phyloP scores from a whole-genome alignment of 2,329 filamentous ascomycete species.

The Paecilomyces niveus region DNA sequence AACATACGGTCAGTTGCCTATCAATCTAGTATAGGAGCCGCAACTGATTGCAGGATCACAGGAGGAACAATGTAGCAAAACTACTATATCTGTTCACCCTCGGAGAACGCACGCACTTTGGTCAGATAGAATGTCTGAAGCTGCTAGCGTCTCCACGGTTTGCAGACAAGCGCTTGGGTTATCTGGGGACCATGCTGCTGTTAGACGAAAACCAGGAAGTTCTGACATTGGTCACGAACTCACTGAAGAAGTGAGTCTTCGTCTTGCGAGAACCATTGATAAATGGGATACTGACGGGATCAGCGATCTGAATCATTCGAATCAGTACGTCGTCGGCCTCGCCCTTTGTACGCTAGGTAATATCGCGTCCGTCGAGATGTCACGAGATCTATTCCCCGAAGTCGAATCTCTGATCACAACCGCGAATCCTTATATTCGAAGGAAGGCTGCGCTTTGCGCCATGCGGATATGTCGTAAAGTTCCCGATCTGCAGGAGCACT shows the following conservation, averaged over 20 bases:
- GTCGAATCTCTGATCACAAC: slow-evolving; percentile 88
- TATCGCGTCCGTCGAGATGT: slow-evolving; percentile 98
- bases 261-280: background rate
- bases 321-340: slow-evolving; percentile 96
- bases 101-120: slow-evolving; percentile 95
- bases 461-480: slow-evolving; percentile 99
- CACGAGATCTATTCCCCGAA: slow-evolving; percentile 90
- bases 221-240: slow-evolving; percentile 93
- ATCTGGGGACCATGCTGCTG: slow-evolving; percentile 90
- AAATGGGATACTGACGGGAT: slow-evolving; percentile 24
- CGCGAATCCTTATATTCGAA: slow-evolving; percentile 94
- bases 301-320: slow-evolving; percentile 92
- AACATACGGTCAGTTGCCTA: slow-evolving; percentile 64
- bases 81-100: slow-evolving; percentile 96
- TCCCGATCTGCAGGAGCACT: slow-evolving; percentile 93
- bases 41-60: slow-evolving; percentile 35
- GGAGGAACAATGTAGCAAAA: slow-evolving; percentile 98
- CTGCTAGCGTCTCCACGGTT: slow-evolving; percentile 93
- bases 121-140: slow-evolving; percentile 98
- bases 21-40: background rate
- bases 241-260: slow-evolving; percentile 77
- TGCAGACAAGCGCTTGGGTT: slow-evolving; percentile 92
- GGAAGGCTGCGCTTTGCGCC: slow-evolving; percentile 95
- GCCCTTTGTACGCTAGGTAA: slow-evolving; percentile 95
- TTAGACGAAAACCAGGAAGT: slow-evolving; percentile 99